These are phyloP conservation scores for Aspergillus jensenii DNA, from an alignment of 2,329 filamentous ascomycete genomes.

Conservation along the genomic window DNA sequence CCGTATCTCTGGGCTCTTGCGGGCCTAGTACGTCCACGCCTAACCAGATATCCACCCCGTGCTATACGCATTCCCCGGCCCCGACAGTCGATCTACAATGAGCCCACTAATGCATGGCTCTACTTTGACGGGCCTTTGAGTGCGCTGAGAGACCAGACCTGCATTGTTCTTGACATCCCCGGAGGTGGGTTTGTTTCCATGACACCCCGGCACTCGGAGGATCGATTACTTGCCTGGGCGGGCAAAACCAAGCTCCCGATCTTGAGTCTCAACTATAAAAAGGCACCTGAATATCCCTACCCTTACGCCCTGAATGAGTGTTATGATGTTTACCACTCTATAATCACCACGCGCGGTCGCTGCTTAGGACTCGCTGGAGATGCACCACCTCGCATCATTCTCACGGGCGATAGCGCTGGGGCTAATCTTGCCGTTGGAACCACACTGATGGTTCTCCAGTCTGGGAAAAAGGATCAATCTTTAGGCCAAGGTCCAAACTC, in stretches of 20 bases:
- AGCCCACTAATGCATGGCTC: slow-evolving; percentile 82
- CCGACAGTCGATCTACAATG: slow-evolving; percentile 73
- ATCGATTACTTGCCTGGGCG: slow-evolving; percentile 91
- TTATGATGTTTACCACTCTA: slow-evolving; percentile 77
- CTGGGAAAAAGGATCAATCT: slow-evolving; percentile 57
- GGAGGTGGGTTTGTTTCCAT: slow-evolving; percentile 96
- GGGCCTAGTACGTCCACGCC: slow-evolving; percentile 70
- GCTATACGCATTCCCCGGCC: slow-evolving; percentile 83
- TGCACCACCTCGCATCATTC: slow-evolving; percentile 64
- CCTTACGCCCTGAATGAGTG: slow-evolving; percentile 85
- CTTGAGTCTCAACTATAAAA: slow-evolving; percentile 86
- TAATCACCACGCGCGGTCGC: slow-evolving; percentile 69
- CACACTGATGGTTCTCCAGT: slow-evolving; percentile 86
- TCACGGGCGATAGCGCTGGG: slow-evolving; percentile 79
- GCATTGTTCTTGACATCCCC: slow-evolving; percentile 83
- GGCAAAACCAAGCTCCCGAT: slow-evolving; percentile 85
- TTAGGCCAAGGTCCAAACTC: slow-evolving; percentile 57
- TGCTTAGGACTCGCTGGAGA: slow-evolving; percentile 73
- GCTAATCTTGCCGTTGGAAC: slow-evolving; percentile 78
- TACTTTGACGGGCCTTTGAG: slow-evolving; percentile 89
- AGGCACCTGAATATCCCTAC: slow-evolving; percentile 81
- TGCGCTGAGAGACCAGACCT: slow-evolving; percentile 72
- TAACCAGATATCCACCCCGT: slow-evolving; percentile 78
- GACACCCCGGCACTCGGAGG: slow-evolving; percentile 90
- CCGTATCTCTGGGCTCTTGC: slow-evolving; percentile 78